These are phyloP conservation scores for Chaetomiaceae sp. DNA, from an alignment of 2,329 filamentous ascomycete genomes.

Conservation along the genomic window DNA sequence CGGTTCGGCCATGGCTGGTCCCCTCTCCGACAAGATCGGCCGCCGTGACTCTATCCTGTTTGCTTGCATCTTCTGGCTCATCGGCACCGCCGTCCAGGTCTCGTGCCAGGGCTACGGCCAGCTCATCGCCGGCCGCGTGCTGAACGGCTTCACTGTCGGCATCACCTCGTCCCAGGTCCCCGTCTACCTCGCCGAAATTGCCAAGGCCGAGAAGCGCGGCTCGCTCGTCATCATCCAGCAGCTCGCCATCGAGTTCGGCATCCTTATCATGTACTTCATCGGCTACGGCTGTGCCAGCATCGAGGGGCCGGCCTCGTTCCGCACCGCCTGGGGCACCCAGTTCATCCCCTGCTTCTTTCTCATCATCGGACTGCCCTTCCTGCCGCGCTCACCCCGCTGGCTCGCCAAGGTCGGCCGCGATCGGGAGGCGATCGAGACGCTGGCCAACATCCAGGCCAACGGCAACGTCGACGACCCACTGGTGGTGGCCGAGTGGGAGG, in stretches of 20 bases:
- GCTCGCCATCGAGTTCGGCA: conserved; percentile 68
- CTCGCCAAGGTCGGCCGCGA: conserved; percentile 56
- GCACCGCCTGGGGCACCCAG: conserved; percentile 59
- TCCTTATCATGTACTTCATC: conserved; percentile 64
- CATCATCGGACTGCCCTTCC: conserved; percentile 52
- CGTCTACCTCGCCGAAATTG: conserved; percentile 62
- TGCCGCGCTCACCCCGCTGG: conserved; percentile 59
- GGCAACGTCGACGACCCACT: conserved; percentile 48
- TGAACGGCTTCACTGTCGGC: conserved; percentile 61
- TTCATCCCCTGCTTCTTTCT: conserved; percentile 55
- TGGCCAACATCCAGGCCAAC: conserved; percentile 51
- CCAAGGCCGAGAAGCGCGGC: conserved; percentile 51
- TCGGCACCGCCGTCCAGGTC: conserved; percentile 55
- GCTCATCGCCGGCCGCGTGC: conserved; percentile 48
- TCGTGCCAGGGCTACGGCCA: conserved; percentile 52
- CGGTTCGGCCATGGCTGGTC: conserved; percentile 43
- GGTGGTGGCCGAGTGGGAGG: conserved; percentile 52
- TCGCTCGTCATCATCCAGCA: conserved; percentile 66
- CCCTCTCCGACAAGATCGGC: conserved; percentile 43
- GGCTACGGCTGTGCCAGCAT: conserved; percentile 59
- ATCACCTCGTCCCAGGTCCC: conserved; percentile 62
- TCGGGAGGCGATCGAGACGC: conserved; percentile 46
- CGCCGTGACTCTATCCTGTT: conserved; percentile 41
- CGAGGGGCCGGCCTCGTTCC: conserved; percentile 50
- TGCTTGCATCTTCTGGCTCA: conserved; percentile 43